Evolutionary conservation across 106 monocot species (phyloP).

Genomic region (Acanthochlamys bracteata): DNA sequence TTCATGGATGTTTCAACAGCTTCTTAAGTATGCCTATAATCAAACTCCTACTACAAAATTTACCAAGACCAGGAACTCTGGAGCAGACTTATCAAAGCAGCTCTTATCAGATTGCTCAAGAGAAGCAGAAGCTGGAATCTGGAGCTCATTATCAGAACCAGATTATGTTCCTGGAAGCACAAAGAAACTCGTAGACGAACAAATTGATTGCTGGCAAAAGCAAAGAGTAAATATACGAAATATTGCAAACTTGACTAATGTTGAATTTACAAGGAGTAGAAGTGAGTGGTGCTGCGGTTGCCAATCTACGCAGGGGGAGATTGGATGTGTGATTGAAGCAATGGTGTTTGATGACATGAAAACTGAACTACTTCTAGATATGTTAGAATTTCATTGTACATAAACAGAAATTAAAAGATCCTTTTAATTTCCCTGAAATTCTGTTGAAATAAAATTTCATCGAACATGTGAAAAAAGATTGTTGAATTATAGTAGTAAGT

Average conservation of each 20-base stretch:
- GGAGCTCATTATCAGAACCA: not conserved
- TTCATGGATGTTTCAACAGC: slow-evolving; percentile 3
- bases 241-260: slow-evolving; percentile 2
- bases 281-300: slow-evolving; percentile 10
- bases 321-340: slow-evolving; percentile 24
- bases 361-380: slow-evolving; percentile 18
- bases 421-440: not conserved
- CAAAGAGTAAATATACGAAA: slow-evolving; percentile 6
- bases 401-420: not conserved
- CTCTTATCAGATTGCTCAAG: not conserved
- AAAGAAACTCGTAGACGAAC: slow-evolving; percentile 7
- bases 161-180: not conserved
- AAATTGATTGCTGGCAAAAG: slow-evolving; percentile 14
- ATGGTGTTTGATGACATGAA: slow-evolving; percentile 45
- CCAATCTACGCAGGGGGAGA: slow-evolving; percentile 9
- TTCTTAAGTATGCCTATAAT: not conserved
- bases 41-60: not conserved
- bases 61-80: not conserved
- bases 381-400: slow-evolving; percentile 18
- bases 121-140: slow-evolving; percentile 4
- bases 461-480: not conserved
- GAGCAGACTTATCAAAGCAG: not conserved
- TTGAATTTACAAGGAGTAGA: slow-evolving; percentile 13
- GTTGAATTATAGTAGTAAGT: not conserved
- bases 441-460: not conserved